Base-by-base conservation (phyloP, 2,329 filamentous ascomycete genomes). In the Drechslerella stenobrocha region DNA sequence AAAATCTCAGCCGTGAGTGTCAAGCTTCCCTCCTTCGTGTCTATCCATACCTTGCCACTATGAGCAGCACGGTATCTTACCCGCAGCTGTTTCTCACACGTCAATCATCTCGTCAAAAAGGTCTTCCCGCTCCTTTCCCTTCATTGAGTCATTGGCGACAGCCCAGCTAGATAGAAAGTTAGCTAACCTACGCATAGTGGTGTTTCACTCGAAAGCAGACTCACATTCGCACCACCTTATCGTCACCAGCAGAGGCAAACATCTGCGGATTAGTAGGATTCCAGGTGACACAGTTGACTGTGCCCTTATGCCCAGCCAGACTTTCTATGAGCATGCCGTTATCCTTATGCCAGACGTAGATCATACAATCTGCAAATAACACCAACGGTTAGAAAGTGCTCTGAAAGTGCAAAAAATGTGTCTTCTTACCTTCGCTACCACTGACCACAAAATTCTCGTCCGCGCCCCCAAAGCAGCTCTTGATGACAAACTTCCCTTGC, bases 221-320 rank as follows among this genome's bases (percentile, higher is more conserved):
- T 80, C 80, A 96, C 87, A 98, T 90, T 77, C 87, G 86, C 70
- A 97, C 86, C 75, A 83, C 85, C 55, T 82, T 81, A 74, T 97
- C 93, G 75, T 98, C 93, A 15, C 92, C 91, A 63, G 89, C 92
- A 9, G 90, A 92, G 13, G 90, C 93, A 77, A 96, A 89, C 79
- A 96, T 87, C 69, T 83, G 84, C 0, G 89, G 85, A 74, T 96
- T 84, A 8, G 79, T 81, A 0, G 93, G 91, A 73, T 92, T 93
- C 92, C 93, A 98, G 20, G 87, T 82, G 34, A 95, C 88, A 5
- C 89, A 84, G 75, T 96, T 97, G 70, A 93, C 92, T 66, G 84
- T 86, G 30, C 90, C 87, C 4, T 80, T 78, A 73, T 97, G 92
- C 0, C 86, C 91, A 28, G 84, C 82, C 1, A 97, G 79, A 47